phyloP scores from a whole-genome alignment of 2,329 filamentous ascomycete genomes.

The Stagonosporopsis vannaccii region DNA sequence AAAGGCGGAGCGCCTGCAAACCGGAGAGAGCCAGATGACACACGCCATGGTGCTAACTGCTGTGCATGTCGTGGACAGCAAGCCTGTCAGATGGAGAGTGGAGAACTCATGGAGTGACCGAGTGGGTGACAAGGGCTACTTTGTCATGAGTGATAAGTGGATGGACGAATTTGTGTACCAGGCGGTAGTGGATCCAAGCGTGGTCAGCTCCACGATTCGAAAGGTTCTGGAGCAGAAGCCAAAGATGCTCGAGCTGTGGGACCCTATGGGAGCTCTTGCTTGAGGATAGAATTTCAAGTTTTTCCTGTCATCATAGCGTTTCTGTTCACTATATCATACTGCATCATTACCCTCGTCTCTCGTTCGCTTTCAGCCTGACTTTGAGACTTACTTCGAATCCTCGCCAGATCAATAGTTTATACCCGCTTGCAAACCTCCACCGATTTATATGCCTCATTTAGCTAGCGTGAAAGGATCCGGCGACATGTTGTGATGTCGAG shows the following conservation, averaged over 20 bases:
- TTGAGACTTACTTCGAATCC: background rate
- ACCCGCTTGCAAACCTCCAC: background rate
- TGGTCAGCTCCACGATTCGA: constrained; percentile 66
- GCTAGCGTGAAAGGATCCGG: background rate
- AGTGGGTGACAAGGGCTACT: constrained; percentile 80
- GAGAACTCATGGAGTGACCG: constrained; percentile 83
- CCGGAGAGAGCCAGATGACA: constrained; percentile 83
- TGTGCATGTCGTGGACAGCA: constrained; percentile 75
- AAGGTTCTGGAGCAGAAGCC: constrained; percentile 76
- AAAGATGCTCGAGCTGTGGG: constrained; percentile 70
- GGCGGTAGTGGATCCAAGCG: constrained; percentile 77
- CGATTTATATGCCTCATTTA: background rate
- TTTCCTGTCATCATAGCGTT: constrained; percentile 1
- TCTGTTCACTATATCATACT: background rate
- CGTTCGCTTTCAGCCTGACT: background rate
- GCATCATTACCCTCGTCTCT: background rate
- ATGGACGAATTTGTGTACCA: constrained; percentile 78
- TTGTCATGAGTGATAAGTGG: constrained; percentile 82
- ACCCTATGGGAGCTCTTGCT: constrained; percentile 79
- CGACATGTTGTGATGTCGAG: background rate
- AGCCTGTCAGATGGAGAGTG: constrained; percentile 79
- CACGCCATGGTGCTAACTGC: constrained; percentile 92
- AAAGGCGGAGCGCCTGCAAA: constrained; percentile 77
- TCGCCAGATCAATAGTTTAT: background rate
- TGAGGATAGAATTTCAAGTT: constrained; percentile 9